Base-by-base conservation (phyloP, 306 rosid genomes). In the Prunus mongolica region DNA sequence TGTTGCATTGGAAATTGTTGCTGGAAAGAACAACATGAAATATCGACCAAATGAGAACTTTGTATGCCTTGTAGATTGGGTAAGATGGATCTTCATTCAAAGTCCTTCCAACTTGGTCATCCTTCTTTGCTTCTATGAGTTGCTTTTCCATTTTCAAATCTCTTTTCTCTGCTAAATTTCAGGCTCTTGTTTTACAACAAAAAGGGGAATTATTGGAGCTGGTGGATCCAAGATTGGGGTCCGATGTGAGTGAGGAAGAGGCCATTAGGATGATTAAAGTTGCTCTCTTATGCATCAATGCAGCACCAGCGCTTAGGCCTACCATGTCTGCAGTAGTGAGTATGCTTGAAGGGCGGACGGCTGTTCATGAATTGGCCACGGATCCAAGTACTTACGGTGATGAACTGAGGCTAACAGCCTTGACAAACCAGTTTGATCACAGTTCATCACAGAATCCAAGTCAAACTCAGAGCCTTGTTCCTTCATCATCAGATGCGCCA, bases 1-100 rank as follows among this genome's bases (percentile, higher is more conserved):
- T 0, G 80, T 76, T 24, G 38, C 61, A 1, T 8, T 76, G 2
- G 80, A 76, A 46, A 44, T 76, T 19, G 80, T 76, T 44, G 56
- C 74, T 8, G 74, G 80, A 20, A 76, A 76, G 66, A 66, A 10
- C 68, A 76, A 76, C 56, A 56, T 60, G 72, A 76, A 69, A 4
- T 76, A 56, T 20, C 52, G 80, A 30, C 68, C 68, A 38, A 69
- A 56, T 3, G 65, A 76, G 24, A 32, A 76, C 2, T 76, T 47
- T 46, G 74, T 76, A 3, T 56, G 80, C 68, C 80, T 76, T 56
- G 58, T 76, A 55, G 80, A 76, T 76, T 76, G 65, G 52, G 80
- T 76, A 67, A 67, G 74, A 34, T 10, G 13, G 3, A 51, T 3
- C 45, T 12, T n/a, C 50, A 71, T 25, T 8, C 28, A 22, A 30